phyloP scores from a whole-genome alignment of 768 basidiomycete species.

The Collybia nuda region DNA sequence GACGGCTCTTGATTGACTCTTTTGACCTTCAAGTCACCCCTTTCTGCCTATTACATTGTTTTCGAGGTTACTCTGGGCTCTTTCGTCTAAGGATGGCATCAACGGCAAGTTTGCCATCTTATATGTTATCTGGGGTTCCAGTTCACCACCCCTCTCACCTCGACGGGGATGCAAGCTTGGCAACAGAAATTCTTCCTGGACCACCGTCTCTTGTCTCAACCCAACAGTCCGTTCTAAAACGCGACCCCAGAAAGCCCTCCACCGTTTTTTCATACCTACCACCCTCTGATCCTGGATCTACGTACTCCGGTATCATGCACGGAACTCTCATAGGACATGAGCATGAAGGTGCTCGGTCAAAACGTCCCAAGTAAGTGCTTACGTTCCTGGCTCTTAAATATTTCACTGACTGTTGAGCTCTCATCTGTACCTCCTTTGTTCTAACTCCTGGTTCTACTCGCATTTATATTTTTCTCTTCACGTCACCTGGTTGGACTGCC shows the following conservation, averaged over 20 bases:
- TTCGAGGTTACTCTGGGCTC: constrained; percentile 11
- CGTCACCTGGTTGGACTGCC: constrained; percentile 16
- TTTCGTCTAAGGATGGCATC: constrained; percentile 58
- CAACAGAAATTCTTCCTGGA: constrained; percentile 89
- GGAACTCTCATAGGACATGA: constrained; percentile 65
- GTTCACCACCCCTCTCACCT: constrained; percentile 78
- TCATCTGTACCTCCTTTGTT: constrained; percentile 14
- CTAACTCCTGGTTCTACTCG: constrained; percentile 17
- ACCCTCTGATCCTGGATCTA: constrained; percentile 82
- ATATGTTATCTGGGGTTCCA: constrained; percentile 70
- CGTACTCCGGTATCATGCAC: constrained; percentile 76
- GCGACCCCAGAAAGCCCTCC: constrained; percentile 78
- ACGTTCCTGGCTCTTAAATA: constrained; percentile 11
- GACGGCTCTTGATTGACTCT: too few species aligned
- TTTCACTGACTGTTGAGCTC: constrained; percentile 19
- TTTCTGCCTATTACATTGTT: constrained; percentile 15
- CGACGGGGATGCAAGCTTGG: constrained; percentile 78
- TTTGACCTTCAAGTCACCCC: background rate
- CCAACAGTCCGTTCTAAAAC: constrained; percentile 70
- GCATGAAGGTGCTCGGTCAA: constrained; percentile 64
- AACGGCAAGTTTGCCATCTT: constrained; percentile 69
- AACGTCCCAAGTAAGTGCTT: constrained; percentile 67
- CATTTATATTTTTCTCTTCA: constrained; percentile 16
- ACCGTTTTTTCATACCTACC: constrained; percentile 78
- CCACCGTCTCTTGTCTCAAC: constrained; percentile 75